These are phyloP conservation scores for Halophytophthora polymorphica DNA, from an alignment of 352 stramenopile genomes.

Conservation along the genomic window DNA sequence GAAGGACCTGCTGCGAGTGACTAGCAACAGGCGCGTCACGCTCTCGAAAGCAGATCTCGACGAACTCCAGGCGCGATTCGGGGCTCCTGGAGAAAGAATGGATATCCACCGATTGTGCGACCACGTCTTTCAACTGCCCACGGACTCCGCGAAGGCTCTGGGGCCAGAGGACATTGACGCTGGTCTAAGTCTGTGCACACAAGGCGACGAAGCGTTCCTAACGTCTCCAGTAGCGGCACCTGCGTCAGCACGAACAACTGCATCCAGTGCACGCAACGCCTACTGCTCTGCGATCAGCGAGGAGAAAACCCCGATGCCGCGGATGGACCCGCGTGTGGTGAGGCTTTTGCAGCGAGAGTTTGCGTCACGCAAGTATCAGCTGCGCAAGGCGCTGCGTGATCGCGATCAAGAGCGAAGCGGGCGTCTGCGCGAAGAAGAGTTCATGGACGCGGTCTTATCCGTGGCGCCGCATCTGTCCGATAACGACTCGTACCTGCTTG, in stretches of 20 bases:
- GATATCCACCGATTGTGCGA: slow-evolving; percentile 41
- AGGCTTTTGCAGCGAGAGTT: slow-evolving; percentile 56
- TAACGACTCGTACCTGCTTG: slow-evolving; percentile 71
- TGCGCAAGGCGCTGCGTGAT: slow-evolving; percentile 65
- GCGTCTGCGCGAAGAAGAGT: slow-evolving; percentile 59
- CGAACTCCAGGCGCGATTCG: slow-evolving; percentile 24
- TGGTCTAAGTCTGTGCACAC: slow-evolving; percentile 9
- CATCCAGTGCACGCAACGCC: too few relatives aligned
- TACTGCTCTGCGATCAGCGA: neutral
- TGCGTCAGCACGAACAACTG: too few relatives aligned
- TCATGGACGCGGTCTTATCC: slow-evolving; percentile 68
- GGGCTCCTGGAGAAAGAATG: slow-evolving; percentile 20
- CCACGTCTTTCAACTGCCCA: slow-evolving; percentile 29
- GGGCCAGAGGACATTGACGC: slow-evolving; percentile 16
- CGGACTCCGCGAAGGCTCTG: slow-evolving; percentile 6
- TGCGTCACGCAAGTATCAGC: slow-evolving; percentile 57
- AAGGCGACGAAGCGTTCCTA: slow-evolving; percentile 19
- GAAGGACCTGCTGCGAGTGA: slow-evolving; percentile 24
- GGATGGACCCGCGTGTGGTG: slow-evolving; percentile 30
- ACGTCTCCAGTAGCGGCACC: neutral
- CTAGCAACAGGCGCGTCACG: slow-evolving; percentile 20
- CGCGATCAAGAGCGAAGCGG: slow-evolving; percentile 56
- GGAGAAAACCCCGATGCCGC: slow-evolving; percentile 5
- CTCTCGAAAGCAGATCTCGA: slow-evolving; percentile 34
- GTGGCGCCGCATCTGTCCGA: slow-evolving; percentile 62